These are phyloP conservation scores for Phycomyces nitens DNA, from an alignment of 192 early-diverging fungal species.

Conservation along the genomic window DNA sequence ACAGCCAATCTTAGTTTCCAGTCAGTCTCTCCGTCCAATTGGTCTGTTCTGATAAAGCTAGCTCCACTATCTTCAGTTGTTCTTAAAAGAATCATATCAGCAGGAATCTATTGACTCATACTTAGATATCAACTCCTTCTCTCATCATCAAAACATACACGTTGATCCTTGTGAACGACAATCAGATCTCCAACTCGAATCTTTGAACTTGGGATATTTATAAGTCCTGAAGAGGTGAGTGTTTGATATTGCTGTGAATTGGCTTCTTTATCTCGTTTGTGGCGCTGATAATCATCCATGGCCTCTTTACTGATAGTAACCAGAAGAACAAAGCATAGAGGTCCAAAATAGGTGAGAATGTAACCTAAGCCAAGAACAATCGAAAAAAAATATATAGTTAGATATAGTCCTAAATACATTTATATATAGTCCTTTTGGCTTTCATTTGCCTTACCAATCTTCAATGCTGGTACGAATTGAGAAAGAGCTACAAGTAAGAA, in stretches of 20 bases:
- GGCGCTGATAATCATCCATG: constrained; percentile 82
- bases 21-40: constrained; percentile 96
- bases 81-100: constrained; percentile 84
- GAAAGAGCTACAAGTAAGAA: constrained; percentile 91
- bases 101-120: constrained; percentile 59
- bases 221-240: constrained; percentile 56
- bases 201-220: constrained; percentile 74
- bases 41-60: constrained; percentile 97
- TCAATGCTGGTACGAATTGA: constrained; percentile 86
- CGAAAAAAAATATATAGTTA: not conserved
- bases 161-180: constrained; percentile 81
- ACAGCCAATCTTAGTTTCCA: constrained; percentile 93
- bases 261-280: constrained; percentile 81
- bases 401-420: too few relatives aligned
- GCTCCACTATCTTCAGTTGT: constrained; percentile 82
- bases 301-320: constrained; percentile 94
- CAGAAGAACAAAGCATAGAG: constrained; percentile 84
- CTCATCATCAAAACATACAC: constrained; percentile 36
- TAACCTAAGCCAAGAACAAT: constrained; percentile 64
- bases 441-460: constrained; percentile 54
- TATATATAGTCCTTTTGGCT: not conserved
- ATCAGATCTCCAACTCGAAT: constrained; percentile 87
- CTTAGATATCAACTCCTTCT: not conserved
- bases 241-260: constrained; percentile 81
- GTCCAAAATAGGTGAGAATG: constrained; percentile 88